Percentiles rank a stretch among this genome's conserved stretches.
Evolutionary conservation across 768 basidiomycete genomes (phyloP).

Genomic region (Mycena chlorophos): DNA sequence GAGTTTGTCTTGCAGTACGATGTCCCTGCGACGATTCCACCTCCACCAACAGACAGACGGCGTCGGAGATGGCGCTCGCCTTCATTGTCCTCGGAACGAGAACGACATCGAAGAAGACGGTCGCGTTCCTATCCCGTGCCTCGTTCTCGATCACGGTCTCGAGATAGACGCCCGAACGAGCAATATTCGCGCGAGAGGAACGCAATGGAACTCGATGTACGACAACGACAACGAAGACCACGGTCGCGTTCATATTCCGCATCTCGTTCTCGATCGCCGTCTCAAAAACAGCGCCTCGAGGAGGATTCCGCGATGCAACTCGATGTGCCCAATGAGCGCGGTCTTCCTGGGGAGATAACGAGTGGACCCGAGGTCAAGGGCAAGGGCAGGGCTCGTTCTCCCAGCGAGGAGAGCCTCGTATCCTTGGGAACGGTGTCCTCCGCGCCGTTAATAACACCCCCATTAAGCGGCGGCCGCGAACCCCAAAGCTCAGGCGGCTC

Average conservation of each 20-base stretch:
- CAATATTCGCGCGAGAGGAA: too few species aligned
- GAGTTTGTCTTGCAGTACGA: conserved; percentile 53
- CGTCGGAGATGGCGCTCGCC: conserved; percentile 14
- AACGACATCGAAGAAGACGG: conserved; percentile 30
- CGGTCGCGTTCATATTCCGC: conserved; percentile 31
- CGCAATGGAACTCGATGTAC: too few species aligned
- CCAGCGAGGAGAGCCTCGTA: background rate
- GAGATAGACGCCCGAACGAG: background rate
- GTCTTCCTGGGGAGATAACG: background rate
- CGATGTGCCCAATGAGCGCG: background rate
- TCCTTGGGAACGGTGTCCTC: background rate
- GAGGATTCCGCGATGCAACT: too few species aligned
- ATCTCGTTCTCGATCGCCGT: conserved; percentile 28
- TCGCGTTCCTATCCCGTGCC: conserved; percentile 32
- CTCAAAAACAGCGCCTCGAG: background rate
- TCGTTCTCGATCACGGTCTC: conserved; percentile 25
- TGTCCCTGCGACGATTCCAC: conserved; percentile 42
- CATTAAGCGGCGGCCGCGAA: conserved; percentile 5
- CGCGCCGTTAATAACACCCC: background rate
- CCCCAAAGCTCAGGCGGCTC: too few species aligned
- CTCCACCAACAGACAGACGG: conserved; percentile 26
- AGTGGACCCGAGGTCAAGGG: background rate
- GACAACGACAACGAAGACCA: conserved; percentile 29
- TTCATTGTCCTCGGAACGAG: conserved; percentile 25
- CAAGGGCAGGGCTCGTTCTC: background rate